Evolutionary conservation across 306 rosid genomes (phyloP).

Genomic region (cucumber (Cucumis sativus)): Cucumber_9930_V3 NC_026659.2:27847501-27848000

Average conservation of each 20-base stretch:
- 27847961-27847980: constrained; percentile 84
- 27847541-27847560: not conserved
- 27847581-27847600: not conserved
- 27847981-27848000: constrained; percentile 73
- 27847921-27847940: constrained; percentile 68
- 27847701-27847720: not conserved
- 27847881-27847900: constrained; percentile 16
- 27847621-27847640: too few relatives aligned
- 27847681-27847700: too few relatives aligned
- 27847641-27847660: too few relatives aligned
- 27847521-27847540: not conserved
- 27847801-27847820: not conserved
- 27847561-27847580: not conserved
- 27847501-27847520: not conserved
- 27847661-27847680: too few relatives aligned
- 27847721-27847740: not conserved
- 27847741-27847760: not conserved
- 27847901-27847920: constrained; percentile 95
- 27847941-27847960: constrained; percentile 87
- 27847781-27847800: not conserved
- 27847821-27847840: not conserved
- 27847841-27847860: not conserved
- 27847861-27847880: constrained; percentile 13
- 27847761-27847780: not conserved
- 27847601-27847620: too few relatives aligned